Base-by-base conservation (phyloP, 768 basidiomycete genomes). In the Suillus ampliporus region DNA sequence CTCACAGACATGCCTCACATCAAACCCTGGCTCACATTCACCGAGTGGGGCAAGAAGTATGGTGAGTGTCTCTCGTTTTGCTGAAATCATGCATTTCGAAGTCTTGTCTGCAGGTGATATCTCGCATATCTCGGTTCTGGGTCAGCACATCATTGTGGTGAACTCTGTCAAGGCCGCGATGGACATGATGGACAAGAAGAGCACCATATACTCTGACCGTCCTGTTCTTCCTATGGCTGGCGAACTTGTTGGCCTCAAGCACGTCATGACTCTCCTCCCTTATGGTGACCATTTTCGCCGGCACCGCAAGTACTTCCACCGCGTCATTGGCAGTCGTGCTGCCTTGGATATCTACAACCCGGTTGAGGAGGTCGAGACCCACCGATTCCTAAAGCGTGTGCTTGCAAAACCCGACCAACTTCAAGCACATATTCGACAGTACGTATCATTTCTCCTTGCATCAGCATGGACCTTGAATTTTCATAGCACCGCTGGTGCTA, bases 101-200 rank as follows among this genome's bases (percentile, higher is more conserved):
- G 5, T 31, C 14, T n/a, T 54, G 1, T 47, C 2, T 11, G 17
- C 62, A 89, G 88, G 88, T 44, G 84, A 85, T 61, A 86, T 89
- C 19, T 81, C 82, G 64, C 88, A 86, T 52, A 80, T 82, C 2
- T 87, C 84, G 34, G 76, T 89, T 15, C 75, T 89, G 4, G 87
- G 87, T 3, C 87, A 88, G 62, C 79, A 86, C 44, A 72, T 89
- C 40, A 70, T 89, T 44, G 74, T 89, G 52, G 63, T 89, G 34
- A 88, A 86, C 68, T 84, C 81, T 14, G 77, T 78, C 35, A 78
- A 80, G 68, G 68, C 77, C 26, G 86, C 86, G n/a, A 52, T 77
- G 64, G 85, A 88, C 54, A 80, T 90, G 76, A 77, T 89, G 57
- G 87, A 90, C 73, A 87, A 87, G 74, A 87, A 87, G 68, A 86